Conservation (phyloP, 1,284 basidiomycete species). For the Cutaneotrichosporon daszewskae region DNA sequence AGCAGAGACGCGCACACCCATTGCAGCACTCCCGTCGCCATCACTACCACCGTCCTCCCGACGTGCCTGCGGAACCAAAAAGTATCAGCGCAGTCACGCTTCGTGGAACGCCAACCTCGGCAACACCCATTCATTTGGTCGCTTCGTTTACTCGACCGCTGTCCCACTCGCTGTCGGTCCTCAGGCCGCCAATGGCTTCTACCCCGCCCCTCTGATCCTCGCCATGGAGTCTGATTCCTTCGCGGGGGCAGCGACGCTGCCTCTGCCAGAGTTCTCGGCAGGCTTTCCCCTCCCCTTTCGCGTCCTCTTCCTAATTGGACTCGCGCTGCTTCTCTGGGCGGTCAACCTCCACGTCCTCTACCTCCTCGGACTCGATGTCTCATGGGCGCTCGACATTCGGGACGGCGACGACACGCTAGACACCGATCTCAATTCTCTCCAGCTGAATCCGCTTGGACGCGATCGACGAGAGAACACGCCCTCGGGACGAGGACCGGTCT, state of each 20-base stretch:
- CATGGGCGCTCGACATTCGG: constrained; percentile 54
- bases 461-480: no score
- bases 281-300: constrained; percentile 76
- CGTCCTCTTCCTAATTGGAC: constrained; percentile 63
- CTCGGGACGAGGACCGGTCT: neutral
- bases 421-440: neutral
- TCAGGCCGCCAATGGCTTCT: no score
- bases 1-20: no score
- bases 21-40: no score
- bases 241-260: constrained; percentile 6
- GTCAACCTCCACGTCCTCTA: constrained; percentile 79
- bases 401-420: constrained; percentile 20
- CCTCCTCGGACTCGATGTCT: constrained; percentile 65
- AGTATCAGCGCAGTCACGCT: neutral
- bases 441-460: no score
- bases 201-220: no score
- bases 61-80: constrained; percentile 1
- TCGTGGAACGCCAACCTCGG: no score
- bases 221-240: constrained; percentile 5
- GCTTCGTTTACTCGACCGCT: no score
- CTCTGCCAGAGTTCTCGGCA: constrained; percentile 53
- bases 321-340: constrained; percentile 74
- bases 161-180: no score
- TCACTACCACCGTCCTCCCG: no score
- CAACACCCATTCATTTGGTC: no score